These are phyloP conservation scores for Penicillium hordei DNA, from an alignment of 2,329 filamentous ascomycete species.

Conservation along the genomic window DNA sequence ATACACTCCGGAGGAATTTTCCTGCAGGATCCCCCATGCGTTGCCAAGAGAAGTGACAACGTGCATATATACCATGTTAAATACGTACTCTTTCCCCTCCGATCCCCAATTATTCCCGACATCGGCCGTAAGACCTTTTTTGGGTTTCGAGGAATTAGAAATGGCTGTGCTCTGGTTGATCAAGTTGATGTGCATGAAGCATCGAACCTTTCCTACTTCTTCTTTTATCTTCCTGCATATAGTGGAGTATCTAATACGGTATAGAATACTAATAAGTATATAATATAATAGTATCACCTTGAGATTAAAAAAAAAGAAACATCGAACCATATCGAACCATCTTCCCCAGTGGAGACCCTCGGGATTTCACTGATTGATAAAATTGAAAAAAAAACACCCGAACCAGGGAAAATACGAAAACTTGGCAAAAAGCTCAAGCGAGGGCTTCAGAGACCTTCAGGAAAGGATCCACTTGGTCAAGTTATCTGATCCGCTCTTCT, in stretches of 20 bases:
- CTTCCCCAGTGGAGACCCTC: conserved; percentile 10
- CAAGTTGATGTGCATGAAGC: neutral
- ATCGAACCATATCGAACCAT: too few relatives aligned
- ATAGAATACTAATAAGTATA: neutral
- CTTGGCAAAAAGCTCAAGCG: conserved; percentile 11
- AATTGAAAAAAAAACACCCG: conserved; percentile 8
- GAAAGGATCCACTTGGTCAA: conserved; percentile 19
- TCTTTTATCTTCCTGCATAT: conserved; percentile 1
- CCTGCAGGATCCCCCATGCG: conserved; percentile 1
- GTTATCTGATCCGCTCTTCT: conserved; percentile 28
- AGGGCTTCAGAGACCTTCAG: conserved; percentile 5
- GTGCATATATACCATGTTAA: neutral
- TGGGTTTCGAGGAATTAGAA: neutral
- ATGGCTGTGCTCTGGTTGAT: neutral
- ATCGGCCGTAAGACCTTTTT: conserved; percentile 6
- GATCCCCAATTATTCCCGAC: conserved; percentile 7
- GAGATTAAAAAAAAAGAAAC: neutral
- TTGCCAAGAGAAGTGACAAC: conserved; percentile 4
- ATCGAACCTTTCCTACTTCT: neutral
- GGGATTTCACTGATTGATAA: conserved; percentile 27
- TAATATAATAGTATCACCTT: neutral
- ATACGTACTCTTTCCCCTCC: neutral
- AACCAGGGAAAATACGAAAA: conserved; percentile 8
- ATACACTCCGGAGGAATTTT: conserved; percentile 4
- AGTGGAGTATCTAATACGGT: neutral